These are phyloP conservation scores for Tolypocladium inflatum DNA, from an alignment of 2,329 filamentous ascomycete genomes.

Conservation along the genomic window DNA sequence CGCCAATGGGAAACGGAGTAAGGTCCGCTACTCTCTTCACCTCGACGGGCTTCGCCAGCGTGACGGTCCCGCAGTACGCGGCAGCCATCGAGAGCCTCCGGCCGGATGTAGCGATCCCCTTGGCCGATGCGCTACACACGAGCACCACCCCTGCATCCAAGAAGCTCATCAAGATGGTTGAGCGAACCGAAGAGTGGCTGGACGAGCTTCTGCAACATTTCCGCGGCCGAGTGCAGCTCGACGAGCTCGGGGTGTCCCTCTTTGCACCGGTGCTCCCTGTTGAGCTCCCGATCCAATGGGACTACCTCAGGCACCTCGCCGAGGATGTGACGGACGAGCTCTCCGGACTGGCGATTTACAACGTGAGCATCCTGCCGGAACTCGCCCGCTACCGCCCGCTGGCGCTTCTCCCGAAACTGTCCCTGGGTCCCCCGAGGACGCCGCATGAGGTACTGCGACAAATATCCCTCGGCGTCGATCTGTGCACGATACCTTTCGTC, in stretches of 20 bases:
- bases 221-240: conserved; percentile 14
- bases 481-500: conserved; percentile 71
- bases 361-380: conserved; percentile 57
- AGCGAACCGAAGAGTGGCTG: conserved; percentile 77
- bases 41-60: conserved; percentile 70
- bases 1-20: conserved; percentile 62
- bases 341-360: conserved; percentile 69
- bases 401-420: conserved; percentile 58
- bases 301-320: conserved; percentile 66
- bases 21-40: conserved; percentile 70
- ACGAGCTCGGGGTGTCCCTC: conserved; percentile 29
- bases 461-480: conserved; percentile 66
- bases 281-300: conserved; percentile 62
- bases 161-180: conserved; percentile 72
- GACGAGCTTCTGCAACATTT: conserved; percentile 49
- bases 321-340: conserved; percentile 51
- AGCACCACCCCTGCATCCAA: conserved; percentile 53
- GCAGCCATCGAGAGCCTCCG: conserved; percentile 53
- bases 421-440: conserved; percentile 57
- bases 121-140: conserved; percentile 57
- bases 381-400: conserved; percentile 48
- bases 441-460: conserved; percentile 74
- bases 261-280: conserved; percentile 67
- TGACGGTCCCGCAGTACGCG: conserved; percentile 61
- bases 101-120: conserved; percentile 71